A percentile compares a stretch with the other conserved stretches of the same genome.
Evolutionary conservation across 2,329 filamentous ascomycete genomes (phyloP).

Genomic region (Lecanicillium sp.): DNA sequence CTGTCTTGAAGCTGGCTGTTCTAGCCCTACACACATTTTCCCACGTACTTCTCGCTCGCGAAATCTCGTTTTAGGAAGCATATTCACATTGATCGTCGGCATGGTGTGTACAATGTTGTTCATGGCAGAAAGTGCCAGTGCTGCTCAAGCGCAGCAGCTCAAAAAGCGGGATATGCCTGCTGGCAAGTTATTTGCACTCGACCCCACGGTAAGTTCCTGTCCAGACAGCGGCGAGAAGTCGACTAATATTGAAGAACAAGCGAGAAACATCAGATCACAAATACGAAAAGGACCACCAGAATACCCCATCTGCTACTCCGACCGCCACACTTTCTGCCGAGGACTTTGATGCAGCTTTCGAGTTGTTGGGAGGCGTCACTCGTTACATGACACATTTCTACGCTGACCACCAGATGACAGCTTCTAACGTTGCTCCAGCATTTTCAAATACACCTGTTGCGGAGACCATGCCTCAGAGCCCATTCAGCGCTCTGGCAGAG

Average conservation of each 20-base stretch:
- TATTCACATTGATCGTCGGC: background rate
- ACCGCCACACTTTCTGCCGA: background rate
- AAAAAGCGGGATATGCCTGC: background rate
- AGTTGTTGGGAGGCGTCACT: constrained; percentile 10
- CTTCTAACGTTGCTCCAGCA: background rate
- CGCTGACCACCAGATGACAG: background rate
- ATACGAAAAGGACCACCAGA: too few relatives aligned
- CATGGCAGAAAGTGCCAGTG: background rate
- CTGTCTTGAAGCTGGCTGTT: background rate
- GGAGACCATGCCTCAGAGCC: background rate
- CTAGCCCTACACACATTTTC: constrained; percentile 1
- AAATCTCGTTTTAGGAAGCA: constrained; percentile 8
- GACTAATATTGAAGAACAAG: too few relatives aligned
- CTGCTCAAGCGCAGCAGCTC: too few relatives aligned
- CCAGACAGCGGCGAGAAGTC: background rate
- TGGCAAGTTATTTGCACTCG: background rate
- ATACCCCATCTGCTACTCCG: too few relatives aligned
- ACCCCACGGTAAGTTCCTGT: too few relatives aligned
- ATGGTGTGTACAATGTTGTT: background rate
- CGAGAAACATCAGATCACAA: too few relatives aligned
- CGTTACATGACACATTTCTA: constrained; percentile 2
- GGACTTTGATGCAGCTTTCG: background rate
- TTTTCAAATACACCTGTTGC: too few relatives aligned
- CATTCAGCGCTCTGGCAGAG: background rate
- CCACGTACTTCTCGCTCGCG: constrained; percentile 10